phyloP scores from a whole-genome alignment of 108 stramenopile genomes.

The Skeletonema costatum region DNA sequence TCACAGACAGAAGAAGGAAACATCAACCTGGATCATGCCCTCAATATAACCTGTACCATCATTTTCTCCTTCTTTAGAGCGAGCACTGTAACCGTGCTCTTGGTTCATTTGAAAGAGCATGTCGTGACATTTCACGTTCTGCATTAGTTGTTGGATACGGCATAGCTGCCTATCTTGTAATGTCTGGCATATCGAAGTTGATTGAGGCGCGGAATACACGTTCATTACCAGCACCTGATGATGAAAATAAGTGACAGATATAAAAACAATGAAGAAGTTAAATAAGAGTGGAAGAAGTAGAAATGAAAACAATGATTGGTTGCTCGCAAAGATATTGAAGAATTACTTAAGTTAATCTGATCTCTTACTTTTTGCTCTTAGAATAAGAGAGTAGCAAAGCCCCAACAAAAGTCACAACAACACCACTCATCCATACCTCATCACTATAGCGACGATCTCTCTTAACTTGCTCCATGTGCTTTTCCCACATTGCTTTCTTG shows the following conservation, averaged over 20 bases:
- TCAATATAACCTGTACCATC: conserved; percentile 6
- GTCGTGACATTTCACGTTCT: conserved; percentile 9
- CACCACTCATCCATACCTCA: conserved; percentile 66
- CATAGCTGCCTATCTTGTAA: conserved; percentile 17
- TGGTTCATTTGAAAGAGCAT: conserved; percentile 13
- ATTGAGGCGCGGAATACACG: conserved; percentile 8
- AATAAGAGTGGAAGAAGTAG: neutral
- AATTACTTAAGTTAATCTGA: neutral
- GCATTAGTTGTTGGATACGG: conserved; percentile 9
- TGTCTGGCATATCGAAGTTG: conserved; percentile 13
- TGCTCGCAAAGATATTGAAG: neutral
- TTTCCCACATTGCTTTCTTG: conserved; percentile 2
- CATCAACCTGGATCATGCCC: conserved; percentile 7
- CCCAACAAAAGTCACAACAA: conserved; percentile 45
- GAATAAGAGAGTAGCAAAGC: conserved; percentile 38
- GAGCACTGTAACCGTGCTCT: conserved; percentile 1
- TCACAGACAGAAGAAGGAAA: conserved; percentile 13
- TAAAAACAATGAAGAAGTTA: neutral
- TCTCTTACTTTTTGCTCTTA: neutral
- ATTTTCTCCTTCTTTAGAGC: conserved; percentile 8
- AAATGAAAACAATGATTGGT: neutral
- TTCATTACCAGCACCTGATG: neutral
- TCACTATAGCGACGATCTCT: conserved; percentile 56
- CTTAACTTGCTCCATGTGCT: conserved; percentile 46
- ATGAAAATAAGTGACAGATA: neutral